Percentiles rank a stretch among this genome's conserved stretches.
Conservation (phyloP, 2,329 filamentous ascomycete species). For the Phialemonium atrogriseum region DNA sequence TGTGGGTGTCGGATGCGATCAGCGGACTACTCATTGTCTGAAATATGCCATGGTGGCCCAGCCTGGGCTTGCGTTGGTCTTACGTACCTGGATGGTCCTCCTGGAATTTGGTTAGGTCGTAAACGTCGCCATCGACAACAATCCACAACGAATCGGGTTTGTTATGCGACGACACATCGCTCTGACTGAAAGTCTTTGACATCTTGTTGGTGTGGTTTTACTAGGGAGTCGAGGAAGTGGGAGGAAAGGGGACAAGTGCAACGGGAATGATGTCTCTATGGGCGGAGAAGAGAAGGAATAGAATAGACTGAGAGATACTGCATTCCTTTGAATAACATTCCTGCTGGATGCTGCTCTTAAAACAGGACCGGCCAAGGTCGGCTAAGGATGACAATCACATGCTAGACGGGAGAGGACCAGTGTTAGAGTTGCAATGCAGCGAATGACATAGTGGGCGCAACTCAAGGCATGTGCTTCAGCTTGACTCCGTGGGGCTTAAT, state of each 20-base stretch:
- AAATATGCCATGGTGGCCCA: slow-evolving; percentile 1
- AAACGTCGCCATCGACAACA: slow-evolving; percentile 89
- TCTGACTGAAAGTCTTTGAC: slow-evolving; percentile 77
- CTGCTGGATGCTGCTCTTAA: too few relatives aligned
- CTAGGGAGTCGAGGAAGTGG: slow-evolving; percentile 1
- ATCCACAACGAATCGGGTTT: slow-evolving; percentile 82
- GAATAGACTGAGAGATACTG: background rate
- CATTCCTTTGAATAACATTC: too few relatives aligned
- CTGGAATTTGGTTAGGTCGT: slow-evolving; percentile 84
- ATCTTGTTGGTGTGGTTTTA: slow-evolving; percentile 40
- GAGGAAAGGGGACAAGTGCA: too few relatives aligned
- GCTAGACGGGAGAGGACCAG: too few relatives aligned
- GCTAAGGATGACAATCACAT: too few relatives aligned
- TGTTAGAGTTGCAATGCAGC: too few relatives aligned
- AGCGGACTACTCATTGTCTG: too few relatives aligned
- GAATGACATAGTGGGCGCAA: too few relatives aligned
- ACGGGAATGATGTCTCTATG: too few relatives aligned
- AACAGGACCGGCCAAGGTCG: too few relatives aligned
- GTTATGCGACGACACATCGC: slow-evolving; percentile 87
- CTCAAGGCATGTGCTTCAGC: too few relatives aligned
- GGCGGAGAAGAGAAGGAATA: slow-evolving; percentile 4
- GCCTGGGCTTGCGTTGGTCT: background rate
- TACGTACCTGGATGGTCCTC: slow-evolving; percentile 71
- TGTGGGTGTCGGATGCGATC: slow-evolving; percentile 14
- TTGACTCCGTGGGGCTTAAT: too few relatives aligned